Conservation (phyloP, 345 rosid species). For the Melastoma malabathricum region DNA sequence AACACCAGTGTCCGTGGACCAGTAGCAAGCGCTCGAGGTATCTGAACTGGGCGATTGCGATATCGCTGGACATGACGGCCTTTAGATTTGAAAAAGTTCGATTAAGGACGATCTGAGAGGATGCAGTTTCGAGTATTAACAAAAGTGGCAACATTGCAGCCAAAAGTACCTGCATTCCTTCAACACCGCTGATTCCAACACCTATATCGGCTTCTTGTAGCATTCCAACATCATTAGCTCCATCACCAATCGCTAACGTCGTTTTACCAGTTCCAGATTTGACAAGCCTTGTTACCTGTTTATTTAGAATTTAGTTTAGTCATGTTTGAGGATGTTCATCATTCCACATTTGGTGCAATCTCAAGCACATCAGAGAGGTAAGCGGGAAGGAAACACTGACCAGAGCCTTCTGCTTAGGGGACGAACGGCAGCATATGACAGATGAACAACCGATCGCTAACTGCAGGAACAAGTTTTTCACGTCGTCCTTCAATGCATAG, state of each 20-base stretch:
- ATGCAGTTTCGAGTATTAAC: too few relatives aligned
- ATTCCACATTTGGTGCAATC: too few relatives aligned
- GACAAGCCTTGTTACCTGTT: conserved; percentile 80
- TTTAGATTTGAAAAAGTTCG: conserved; percentile 12
- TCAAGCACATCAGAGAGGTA: too few relatives aligned
- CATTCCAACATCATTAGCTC: conserved; percentile 99
- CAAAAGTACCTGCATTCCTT: conserved; percentile 85
- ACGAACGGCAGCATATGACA: conserved; percentile 93
- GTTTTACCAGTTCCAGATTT: conserved; percentile 73
- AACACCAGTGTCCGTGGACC: conserved; percentile 98
- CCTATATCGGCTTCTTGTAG: conserved; percentile 99
- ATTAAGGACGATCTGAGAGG: too few relatives aligned
- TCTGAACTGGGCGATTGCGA: conserved; percentile 85
- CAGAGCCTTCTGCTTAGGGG: conserved; percentile 95
- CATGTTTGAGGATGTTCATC: too few relatives aligned
- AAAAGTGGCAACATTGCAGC: too few relatives aligned
- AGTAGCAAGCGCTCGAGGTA: conserved; percentile 83
- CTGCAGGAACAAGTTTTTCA: conserved; percentile 51
- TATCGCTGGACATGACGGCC: conserved; percentile 97
- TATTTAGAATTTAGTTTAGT: too few relatives aligned
- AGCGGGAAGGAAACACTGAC: conserved; percentile 25
- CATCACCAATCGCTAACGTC: conserved; percentile 89
- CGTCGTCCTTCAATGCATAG: conserved; percentile 71
- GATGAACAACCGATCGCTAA: conserved; percentile 80
- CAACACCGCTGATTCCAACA: conserved; percentile 88